Conservation (phyloP, 129 eudicot species). For the Pseudognaphalium luteoalbum region DNA sequence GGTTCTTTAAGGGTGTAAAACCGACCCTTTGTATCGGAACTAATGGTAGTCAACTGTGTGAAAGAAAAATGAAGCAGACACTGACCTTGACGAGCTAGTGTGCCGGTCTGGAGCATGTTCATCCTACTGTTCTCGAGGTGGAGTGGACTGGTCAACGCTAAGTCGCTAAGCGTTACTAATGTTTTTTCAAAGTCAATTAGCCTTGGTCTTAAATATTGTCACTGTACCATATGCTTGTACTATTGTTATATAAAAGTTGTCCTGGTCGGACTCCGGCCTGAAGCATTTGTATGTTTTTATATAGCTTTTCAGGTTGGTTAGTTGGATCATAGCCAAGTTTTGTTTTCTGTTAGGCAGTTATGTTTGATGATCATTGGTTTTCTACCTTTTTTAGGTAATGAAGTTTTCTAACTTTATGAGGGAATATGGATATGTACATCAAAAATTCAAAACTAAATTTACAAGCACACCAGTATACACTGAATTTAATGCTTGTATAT, state of each 20-base stretch:
- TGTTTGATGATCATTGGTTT: neutral
- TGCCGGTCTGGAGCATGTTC: neutral
- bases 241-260: neutral
- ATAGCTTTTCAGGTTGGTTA: neutral
- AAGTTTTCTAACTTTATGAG: too few relatives aligned
- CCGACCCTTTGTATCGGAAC: too few relatives aligned
- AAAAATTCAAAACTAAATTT: too few relatives aligned
- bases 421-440: too few relatives aligned
- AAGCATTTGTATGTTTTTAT: too few relatives aligned
- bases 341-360: neutral
- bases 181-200: neutral
- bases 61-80: neutral
- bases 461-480: too few relatives aligned
- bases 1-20: neutral
- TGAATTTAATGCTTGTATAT: too few relatives aligned
- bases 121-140: neutral
- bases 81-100: too few relatives aligned
- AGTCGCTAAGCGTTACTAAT: too few relatives aligned
- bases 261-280: too few relatives aligned
- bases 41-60: neutral
- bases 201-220: slow-evolving; percentile 3
- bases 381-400: neutral
- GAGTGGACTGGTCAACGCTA: too few relatives aligned
- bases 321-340: neutral
- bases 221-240: neutral